A percentile compares a stretch with the other conserved stretches of the same genome.
These are phyloP conservation scores for Podila verticillata DNA, from an alignment of 192 early-diverging fungal species.

Conservation along the genomic window DNA sequence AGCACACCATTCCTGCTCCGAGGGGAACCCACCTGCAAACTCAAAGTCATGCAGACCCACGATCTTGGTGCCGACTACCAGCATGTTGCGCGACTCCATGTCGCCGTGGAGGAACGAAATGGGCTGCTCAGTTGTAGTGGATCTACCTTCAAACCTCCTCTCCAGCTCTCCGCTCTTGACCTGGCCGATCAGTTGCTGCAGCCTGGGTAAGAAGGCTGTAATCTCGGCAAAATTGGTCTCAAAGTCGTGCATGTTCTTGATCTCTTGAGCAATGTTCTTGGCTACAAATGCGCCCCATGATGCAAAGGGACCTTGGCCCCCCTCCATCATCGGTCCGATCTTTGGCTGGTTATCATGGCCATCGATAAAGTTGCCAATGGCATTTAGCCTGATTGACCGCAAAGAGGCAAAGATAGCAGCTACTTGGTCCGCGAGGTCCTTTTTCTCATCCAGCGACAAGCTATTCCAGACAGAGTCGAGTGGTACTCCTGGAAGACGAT, in stretches of 20 bases:
- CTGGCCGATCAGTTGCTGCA: conserved; percentile 25
- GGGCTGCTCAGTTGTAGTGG: background rate
- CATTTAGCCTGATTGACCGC: conserved; percentile 15
- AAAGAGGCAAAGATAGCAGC: conserved; percentile 24
- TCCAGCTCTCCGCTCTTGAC: conserved; percentile 28
- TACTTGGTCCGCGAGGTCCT: conserved; percentile 14
- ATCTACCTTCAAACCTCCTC: conserved; percentile 3
- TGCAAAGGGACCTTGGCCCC: conserved; percentile 32
- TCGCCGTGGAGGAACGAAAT: conserved; percentile 40
- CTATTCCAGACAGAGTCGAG: conserved; percentile 39
- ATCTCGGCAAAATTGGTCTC: conserved; percentile 8
- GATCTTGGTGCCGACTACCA: conserved; percentile 29
- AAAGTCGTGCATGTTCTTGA: background rate
- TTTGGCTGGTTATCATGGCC: conserved; percentile 4
- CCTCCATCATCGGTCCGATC: conserved; percentile 38
- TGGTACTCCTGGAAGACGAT: conserved; percentile 33
- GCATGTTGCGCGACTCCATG: conserved; percentile 33
- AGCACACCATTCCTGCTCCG: conserved; percentile 46
- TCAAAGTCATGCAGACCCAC: conserved; percentile 38
- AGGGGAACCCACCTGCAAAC: conserved; percentile 44
- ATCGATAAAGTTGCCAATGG: conserved; percentile 28
- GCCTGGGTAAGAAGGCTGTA: background rate
- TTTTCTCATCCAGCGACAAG: conserved; percentile 17
- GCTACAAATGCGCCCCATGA: conserved; percentile 28
- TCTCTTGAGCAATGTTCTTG: conserved; percentile 26